Evolutionary conservation across 2,329 filamentous ascomycete genomes (phyloP).

Genomic region (Scedosporium aurantiacum): DNA sequence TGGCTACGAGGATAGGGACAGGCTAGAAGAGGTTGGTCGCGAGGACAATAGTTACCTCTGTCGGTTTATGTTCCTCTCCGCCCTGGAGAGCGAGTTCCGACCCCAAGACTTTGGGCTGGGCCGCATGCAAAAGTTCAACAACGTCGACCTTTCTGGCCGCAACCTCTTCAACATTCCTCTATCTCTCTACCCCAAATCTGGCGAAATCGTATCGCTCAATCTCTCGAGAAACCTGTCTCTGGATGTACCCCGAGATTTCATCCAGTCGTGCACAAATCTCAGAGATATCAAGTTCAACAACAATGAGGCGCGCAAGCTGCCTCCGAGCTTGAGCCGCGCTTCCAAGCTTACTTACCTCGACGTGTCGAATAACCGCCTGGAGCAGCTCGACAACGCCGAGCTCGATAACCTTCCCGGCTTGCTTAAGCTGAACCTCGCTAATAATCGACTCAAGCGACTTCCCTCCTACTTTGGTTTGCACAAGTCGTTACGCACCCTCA

Average conservation of each 20-base stretch:
- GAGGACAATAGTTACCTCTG: conserved; percentile 97
- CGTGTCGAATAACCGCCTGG: conserved; percentile 86
- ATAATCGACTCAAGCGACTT: conserved; percentile 73
- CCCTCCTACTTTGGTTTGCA: conserved; percentile 78
- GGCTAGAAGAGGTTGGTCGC: conserved; percentile 82
- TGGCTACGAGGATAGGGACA: conserved; percentile 78
- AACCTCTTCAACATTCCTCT: conserved; percentile 95
- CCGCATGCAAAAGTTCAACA: conserved; percentile 81
- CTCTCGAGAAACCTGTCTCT: conserved; percentile 85
- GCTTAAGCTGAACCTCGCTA: conserved; percentile 83
- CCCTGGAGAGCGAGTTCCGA: conserved; percentile 68
- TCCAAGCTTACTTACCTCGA: conserved; percentile 78
- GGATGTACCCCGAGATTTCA: conserved; percentile 90
- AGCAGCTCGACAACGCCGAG: conserved; percentile 76
- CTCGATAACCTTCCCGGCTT: conserved; percentile 65
- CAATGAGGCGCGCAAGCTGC: conserved; percentile 81
- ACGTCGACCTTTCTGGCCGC: conserved; percentile 81
- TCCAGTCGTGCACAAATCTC: conserved; percentile 81
- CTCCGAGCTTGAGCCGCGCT: conserved; percentile 72
- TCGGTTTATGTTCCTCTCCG: conserved; percentile 87
- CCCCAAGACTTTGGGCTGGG: conserved; percentile 68
- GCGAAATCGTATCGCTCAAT: conserved; percentile 90
- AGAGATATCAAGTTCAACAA: conserved; percentile 93
- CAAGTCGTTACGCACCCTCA: conserved; percentile 67
- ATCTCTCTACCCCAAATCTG: conserved; percentile 78